Base-by-base conservation (phyloP, 2,329 filamentous ascomycete species). In the Talaromyces sp. region DNA sequence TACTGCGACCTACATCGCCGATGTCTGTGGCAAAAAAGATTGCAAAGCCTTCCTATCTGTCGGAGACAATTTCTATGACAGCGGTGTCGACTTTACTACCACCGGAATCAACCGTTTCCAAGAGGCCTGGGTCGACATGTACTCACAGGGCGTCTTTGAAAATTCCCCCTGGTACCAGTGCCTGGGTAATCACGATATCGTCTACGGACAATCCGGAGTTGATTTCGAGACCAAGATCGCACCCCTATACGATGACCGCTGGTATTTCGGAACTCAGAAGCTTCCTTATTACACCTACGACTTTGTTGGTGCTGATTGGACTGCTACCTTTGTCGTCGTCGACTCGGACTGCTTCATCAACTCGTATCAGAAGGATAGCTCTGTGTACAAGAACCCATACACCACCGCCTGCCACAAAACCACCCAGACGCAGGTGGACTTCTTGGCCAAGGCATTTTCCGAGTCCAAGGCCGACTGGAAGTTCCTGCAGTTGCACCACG, bases 51-150 rank as follows among this genome's bases (percentile, higher is more conserved):
- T 70, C 36, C 47, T 68, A 2, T 69, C 68, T 1, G 67, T 69
- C 27, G 68, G 68, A 23, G 68, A 70, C 58, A 70, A 68, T 42
- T 70, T 70, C 61, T 70, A 70, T 52, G 66, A 68, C 28, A 69
- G 68, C 31, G 68, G 66, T 14, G 61, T 70, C 28, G 67, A 67
- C 60, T 70, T 70, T 56, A 67, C 65, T 8, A 65, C 68, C 1
- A 63, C 63, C 2, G 67, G 67, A 12, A 64, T 70, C 54, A 61
- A 65, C 40, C 64, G 68, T n/a, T 68, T 68, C 58, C 62, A 68
- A 31, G 64, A 65, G 12, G 62, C 64, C 1, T 68, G 67, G 66
- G 65, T 64, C 10, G 57, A 65, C 57, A 68, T 68, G 67, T 68
- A 68, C 53, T 60, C 59, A 7, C 57, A 66, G 54, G 65, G 64